phyloP scores from a whole-genome alignment of 1,284 basidiomycete genomes.

The Coriolopsis trogii region DNA sequence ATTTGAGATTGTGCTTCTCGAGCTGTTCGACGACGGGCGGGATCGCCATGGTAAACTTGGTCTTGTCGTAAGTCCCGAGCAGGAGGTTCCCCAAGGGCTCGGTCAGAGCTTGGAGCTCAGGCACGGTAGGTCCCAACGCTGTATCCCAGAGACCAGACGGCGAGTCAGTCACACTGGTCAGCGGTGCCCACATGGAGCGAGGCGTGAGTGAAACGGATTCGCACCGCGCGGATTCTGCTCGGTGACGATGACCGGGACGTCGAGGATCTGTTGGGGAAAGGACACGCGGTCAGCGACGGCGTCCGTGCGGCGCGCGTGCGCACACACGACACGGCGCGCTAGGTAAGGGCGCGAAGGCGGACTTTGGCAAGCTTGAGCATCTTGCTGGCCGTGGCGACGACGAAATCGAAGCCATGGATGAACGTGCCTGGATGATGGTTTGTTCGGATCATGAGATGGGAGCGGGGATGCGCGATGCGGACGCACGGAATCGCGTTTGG shows the following conservation, averaged over 20 bases:
- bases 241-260: conserved; percentile 75
- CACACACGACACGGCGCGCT: not conserved
- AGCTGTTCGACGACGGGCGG: conserved; percentile 64
- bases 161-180: not conserved
- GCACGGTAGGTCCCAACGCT: conserved; percentile 77
- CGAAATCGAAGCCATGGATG: conserved; percentile 72
- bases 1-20: conserved; percentile 50
- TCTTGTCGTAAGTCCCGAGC: conserved; percentile 69
- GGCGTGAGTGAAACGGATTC: conserved; percentile 5
- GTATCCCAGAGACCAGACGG: conserved; percentile 1
- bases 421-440: conserved; percentile 42
- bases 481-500: conserved; percentile 75
- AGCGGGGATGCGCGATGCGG: not conserved
- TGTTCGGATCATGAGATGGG: not conserved
- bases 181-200: not conserved
- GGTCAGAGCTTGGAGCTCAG: conserved; percentile 68
- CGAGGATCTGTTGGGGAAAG: conserved; percentile 49
- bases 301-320: not conserved
- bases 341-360: too few relatives aligned
- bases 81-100: conserved; percentile 58
- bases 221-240: conserved; percentile 85
- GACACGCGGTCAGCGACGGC: not conserved
- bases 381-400: conserved; percentile 71
- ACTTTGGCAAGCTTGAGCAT: conserved; percentile 81
- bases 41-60: conserved; percentile 83